A percentile compares a stretch with the other conserved stretches of the same genome.
These are phyloP conservation scores for Eimeria acervulina DNA, from an alignment of 169 alveolate species.

Conservation along the genomic window DNA sequence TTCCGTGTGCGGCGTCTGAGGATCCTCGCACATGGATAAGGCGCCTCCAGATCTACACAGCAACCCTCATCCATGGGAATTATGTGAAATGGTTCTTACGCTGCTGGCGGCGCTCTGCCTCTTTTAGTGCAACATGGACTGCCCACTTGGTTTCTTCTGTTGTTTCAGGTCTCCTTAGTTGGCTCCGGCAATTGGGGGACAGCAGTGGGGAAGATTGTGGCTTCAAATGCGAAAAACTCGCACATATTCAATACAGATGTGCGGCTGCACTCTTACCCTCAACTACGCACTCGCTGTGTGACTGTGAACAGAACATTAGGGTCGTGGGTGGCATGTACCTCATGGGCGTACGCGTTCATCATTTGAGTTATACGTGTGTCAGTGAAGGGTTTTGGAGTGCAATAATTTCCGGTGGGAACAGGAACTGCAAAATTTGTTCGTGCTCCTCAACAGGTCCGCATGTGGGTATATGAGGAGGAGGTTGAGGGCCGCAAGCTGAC, in stretches of 20 bases:
- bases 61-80: background rate
- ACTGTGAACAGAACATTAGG: background rate
- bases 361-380: background rate
- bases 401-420: background rate
- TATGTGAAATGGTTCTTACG: too few relatives aligned
- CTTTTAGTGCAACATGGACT: background rate
- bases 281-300: background rate
- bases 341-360: background rate
- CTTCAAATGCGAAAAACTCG: slow-evolving; percentile 84
- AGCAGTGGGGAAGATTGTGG: slow-evolving; percentile 90
- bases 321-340: background rate
- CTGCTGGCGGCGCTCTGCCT: background rate
- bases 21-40: background rate
- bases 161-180: slow-evolving; percentile 89
- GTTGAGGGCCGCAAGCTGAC: slow-evolving; percentile 92
- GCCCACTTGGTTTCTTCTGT: background rate
- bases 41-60: background rate
- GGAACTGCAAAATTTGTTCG: background rate
- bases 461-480: slow-evolving; percentile 94
- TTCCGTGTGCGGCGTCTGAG: background rate
- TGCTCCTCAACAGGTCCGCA: slow-evolving; percentile 88
- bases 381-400: background rate
- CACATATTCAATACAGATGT: slow-evolving; percentile 81
- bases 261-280: slow-evolving; percentile 3
- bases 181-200: slow-evolving; percentile 96